These are phyloP conservation scores for Larix sibirica DNA, from an alignment of 83 land plant genomes.

Conservation along the genomic window DNA sequence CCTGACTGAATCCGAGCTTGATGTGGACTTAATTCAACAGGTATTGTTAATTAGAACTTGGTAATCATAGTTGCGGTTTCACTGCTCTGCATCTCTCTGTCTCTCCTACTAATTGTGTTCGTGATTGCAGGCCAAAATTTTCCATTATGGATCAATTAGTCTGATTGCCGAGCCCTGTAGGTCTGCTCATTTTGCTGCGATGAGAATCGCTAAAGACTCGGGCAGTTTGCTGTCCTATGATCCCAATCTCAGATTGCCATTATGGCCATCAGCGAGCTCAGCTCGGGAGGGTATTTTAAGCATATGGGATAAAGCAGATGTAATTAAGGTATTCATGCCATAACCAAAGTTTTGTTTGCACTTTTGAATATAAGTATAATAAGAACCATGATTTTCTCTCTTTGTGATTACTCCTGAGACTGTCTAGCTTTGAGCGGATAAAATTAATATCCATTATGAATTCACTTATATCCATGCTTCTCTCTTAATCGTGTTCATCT, in stretches of 20 bases:
- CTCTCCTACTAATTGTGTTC: neutral
- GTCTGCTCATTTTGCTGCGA: slow-evolving; percentile 73
- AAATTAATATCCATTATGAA: neutral
- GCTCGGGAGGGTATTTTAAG: slow-evolving; percentile 73
- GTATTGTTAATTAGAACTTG: neutral
- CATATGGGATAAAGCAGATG: slow-evolving; percentile 83
- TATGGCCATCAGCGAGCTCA: slow-evolving; percentile 81
- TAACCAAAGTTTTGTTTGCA: no score
- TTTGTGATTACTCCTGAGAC: no score
- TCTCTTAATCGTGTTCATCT: neutral
- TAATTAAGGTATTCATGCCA: slow-evolving; percentile 58
- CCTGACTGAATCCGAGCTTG: slow-evolving; percentile 59
- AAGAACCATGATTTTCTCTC: no score
- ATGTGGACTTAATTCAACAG: slow-evolving; percentile 46
- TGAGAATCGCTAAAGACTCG: slow-evolving; percentile 55
- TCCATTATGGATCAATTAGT: slow-evolving; percentile 89
- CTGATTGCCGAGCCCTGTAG: slow-evolving; percentile 77
- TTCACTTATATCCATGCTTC: neutral
- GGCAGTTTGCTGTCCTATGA: slow-evolving; percentile 79
- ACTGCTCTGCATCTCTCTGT: neutral
- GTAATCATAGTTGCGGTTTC: neutral
- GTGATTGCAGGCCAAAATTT: slow-evolving; percentile 47
- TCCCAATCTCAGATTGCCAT: slow-evolving; percentile 76
- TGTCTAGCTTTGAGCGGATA: no score
- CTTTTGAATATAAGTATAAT: no score